Base-by-base conservation (phyloP, 495 filamentous ascomycete genomes). In the Aspergillus nidulans region DNA sequence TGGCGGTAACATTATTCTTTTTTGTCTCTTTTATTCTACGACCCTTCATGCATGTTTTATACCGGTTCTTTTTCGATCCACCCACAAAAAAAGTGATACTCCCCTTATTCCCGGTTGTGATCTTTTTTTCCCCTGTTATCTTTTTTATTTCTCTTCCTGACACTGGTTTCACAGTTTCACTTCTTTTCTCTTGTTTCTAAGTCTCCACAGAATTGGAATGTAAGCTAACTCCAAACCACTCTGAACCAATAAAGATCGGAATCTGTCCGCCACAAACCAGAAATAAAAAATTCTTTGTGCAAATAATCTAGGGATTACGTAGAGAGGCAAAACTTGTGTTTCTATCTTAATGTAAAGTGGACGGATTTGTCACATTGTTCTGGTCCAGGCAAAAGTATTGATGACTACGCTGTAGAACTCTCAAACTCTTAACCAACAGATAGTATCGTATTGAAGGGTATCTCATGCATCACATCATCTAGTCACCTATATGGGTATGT, bases 11-110 rank as follows among this genome's bases (percentile, higher is more conserved):
- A 49, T 24, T 48, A 39, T 34, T 41, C 57, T 61, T 60, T 59
- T 61, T 59, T 51, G 21, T 40, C 52, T 47, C 53, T 51, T 53
- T 50, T 39, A 38, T 26, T 49, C 47, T 4, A 66, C 52, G 55
- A 58, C 59, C 55, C 60, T 56, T 58, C 8, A 61, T 53, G 62
- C 65, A 68, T 68, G 61, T 61, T 61, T 64, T 56, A 61, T 50
- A 56, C 61, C 25, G 45, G 52, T 34, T 48, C 25, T 50, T 68
- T 57, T 64, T 65, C 67, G 65, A 59, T 47, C 39, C 34, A 59
- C 32, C 40, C 45, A 49, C 24, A 52, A 50, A 60, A 61, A 61
- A 61, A 61, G 59, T 61, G 59, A 61, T 61, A 61, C 54, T 61
- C 54, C 53, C 53, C 54, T n/a, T 38, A 28, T 51, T 51, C 46